Evolutionary conservation across 345 rosid species (phyloP).

Genomic region (Laguncularia racemosa): DNA sequence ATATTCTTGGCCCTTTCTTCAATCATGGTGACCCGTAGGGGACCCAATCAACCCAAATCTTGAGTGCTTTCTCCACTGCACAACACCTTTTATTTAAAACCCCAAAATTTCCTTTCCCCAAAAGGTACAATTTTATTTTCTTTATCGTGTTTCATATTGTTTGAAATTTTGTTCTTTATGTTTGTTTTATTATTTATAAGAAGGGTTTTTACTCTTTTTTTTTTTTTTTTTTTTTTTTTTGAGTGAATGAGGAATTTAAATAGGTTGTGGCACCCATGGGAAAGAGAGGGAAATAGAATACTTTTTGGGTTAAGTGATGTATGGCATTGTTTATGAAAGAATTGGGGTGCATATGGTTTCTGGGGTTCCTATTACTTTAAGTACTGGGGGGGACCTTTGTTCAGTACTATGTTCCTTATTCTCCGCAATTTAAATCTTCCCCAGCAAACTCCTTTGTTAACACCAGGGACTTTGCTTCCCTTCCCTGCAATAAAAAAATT

Average conservation of each 20-base stretch:
- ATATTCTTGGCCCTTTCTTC: background rate
- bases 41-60: slow-evolving; percentile 82
- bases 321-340: slow-evolving; percentile 40
- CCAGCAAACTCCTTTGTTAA: slow-evolving; percentile 36
- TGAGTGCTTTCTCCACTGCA: slow-evolving; percentile 76
- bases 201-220: background rate
- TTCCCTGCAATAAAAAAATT: background rate
- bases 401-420: slow-evolving; percentile 53
- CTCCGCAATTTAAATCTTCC: slow-evolving; percentile 46
- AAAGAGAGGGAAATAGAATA: slow-evolving; percentile 39
- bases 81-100: slow-evolving; percentile 69
- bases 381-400: slow-evolving; percentile 32
- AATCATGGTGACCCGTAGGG: slow-evolving; percentile 57
- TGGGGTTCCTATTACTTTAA: slow-evolving; percentile 34
- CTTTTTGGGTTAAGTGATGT: slow-evolving; percentile 38
- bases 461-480: slow-evolving; percentile 23
- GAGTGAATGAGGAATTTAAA: slow-evolving; percentile 83
- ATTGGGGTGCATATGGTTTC: slow-evolving; percentile 62
- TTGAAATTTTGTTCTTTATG: background rate
- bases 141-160: background rate
- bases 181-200: background rate
- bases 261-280: slow-evolving; percentile 44
- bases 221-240: slow-evolving; percentile 14
- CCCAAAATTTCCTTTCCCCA: slow-evolving; percentile 80
- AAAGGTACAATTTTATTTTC: slow-evolving; percentile 38